These are phyloP conservation scores for Wickerhamiella cacticola DNA, from an alignment of 805 yeast genomes.

Conservation along the genomic window DNA sequence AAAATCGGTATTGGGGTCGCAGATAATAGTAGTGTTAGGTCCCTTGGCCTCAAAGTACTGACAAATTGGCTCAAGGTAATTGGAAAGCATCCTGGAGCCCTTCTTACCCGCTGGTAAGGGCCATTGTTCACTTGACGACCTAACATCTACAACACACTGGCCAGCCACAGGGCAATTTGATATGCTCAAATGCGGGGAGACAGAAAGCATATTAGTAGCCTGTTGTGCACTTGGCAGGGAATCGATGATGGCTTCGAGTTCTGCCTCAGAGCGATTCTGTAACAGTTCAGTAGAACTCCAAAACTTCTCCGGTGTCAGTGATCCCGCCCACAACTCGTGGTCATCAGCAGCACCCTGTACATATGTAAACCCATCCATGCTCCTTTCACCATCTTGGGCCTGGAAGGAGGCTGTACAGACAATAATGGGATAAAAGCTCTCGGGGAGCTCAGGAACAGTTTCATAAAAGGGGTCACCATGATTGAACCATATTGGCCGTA, in stretches of 20 bases:
- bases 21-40: conserved; percentile 34
- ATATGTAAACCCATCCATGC: conserved; percentile 41
- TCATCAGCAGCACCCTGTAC: conserved; percentile 95
- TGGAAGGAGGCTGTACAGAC: conserved; percentile 52
- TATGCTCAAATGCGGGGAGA: neutral
- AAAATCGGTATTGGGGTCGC: conserved; percentile 56
- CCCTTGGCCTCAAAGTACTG: conserved; percentile 20
- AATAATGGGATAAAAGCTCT: conserved; percentile 35
- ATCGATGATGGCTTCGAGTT: conserved; percentile 16
- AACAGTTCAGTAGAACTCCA: conserved; percentile 40
- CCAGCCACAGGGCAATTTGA: neutral
- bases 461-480: conserved; percentile 39
- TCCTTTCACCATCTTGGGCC: conserved; percentile 47
- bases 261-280: conserved; percentile 27
- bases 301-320: conserved; percentile 41
- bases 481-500: conserved; percentile 59
- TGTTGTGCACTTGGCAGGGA: neutral
- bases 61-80: conserved; percentile 35
- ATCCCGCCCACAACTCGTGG: conserved; percentile 71
- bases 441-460: conserved; percentile 28
- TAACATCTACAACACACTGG: neutral
- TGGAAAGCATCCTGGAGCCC: conserved; percentile 52
- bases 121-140: conserved; percentile 1
- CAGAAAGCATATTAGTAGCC: too few species aligned
- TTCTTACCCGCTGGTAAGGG: conserved; percentile 37